Base-by-base conservation (phyloP, 2,329 filamentous ascomycete species). In the Tetracladium maxilliforme region DNA sequence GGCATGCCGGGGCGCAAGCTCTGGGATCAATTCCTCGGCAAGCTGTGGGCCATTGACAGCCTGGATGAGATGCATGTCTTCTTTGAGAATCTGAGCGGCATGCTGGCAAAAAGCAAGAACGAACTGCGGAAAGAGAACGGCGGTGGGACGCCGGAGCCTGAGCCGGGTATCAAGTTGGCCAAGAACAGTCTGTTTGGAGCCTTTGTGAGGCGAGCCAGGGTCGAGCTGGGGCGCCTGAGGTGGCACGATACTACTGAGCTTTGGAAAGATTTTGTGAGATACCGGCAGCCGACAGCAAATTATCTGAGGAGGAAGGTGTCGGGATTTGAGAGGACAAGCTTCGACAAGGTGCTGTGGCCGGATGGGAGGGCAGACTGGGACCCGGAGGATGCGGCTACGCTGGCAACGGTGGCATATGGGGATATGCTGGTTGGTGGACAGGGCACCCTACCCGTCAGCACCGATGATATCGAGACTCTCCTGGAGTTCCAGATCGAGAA, bases 401-500 rank as follows among this genome's bases (percentile, higher is more conserved):
- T 48, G 14, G 39, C 39, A 14, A 33, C 31, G 16, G 35, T 45
- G 8, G 38, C 39, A 10, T 47, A 47, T 23, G 39, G 38, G 2
- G 27, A 32, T 14, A 11, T 29, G 16, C 14, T 30, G 13, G 21
- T 16, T 13, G 15, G 25, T 11, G 47, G 50, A 17, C 45, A 48
- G 16, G n/a, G n/a, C n/a, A n/a, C n/a, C n/a, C n/a, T n/a, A n/a
- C n/a, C n/a, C n/a, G 61, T 81, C 27, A 90, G 82, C 47, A 72
- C 70, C 1, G 75, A 87, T 36, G 83, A 92, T 42, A 60, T 90
- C 6, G 81, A 92, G 43, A 69, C 68, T 16, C 55, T 94, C 15
- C 54, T 95, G 12, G 82, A 92, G 36, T 92, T 90, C 38, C 86
- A 93, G 42, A 75, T 95, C 19, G 75, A 81, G 34, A 73, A 83